Percentiles rank a stretch among this genome's conserved stretches.
These are phyloP conservation scores for Breynia disticha DNA, from an alignment of 441 rosid species.

Conservation along the genomic window DNA sequence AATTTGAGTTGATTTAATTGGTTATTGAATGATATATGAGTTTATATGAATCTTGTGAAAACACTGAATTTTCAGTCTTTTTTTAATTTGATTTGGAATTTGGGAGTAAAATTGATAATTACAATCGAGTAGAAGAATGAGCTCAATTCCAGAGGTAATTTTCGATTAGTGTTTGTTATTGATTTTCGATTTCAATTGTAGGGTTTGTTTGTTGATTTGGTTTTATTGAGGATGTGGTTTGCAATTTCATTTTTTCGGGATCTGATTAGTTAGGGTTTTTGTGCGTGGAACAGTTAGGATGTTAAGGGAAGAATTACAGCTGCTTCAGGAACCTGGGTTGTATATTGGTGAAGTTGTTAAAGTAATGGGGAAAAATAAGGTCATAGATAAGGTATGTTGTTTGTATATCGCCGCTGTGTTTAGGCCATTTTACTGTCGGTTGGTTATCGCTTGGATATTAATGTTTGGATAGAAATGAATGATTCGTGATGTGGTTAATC, in stretches of 20 bases:
- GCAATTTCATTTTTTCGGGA: not conserved
- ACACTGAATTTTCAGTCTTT: too few relatives aligned
- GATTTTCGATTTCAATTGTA: constrained; percentile 3
- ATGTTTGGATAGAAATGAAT: too few relatives aligned
- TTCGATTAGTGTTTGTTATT: constrained; percentile 30
- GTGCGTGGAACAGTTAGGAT: constrained; percentile 48
- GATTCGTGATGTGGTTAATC: too few relatives aligned
- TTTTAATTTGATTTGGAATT: too few relatives aligned
- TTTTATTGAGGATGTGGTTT: not conserved
- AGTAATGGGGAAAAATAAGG: constrained; percentile 97
- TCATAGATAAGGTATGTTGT: constrained; percentile 69
- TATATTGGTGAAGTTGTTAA: constrained; percentile 98
- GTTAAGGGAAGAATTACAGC: constrained; percentile 92
- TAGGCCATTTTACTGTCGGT: too few relatives aligned
- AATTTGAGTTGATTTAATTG: too few relatives aligned
- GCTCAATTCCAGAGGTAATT: constrained; percentile 41
- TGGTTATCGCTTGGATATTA: too few relatives aligned
- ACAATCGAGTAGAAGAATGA: too few relatives aligned
- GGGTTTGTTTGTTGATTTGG: not conserved
- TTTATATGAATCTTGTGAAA: too few relatives aligned
- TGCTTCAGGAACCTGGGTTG: constrained; percentile 97
- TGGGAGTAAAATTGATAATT: too few relatives aligned
- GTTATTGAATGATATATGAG: too few relatives aligned
- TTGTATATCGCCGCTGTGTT: too few relatives aligned
- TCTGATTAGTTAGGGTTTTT: not conserved